Evolutionary conservation across 805 yeast species (phyloP).

Genomic region (Naumovozyma castellii): DNA sequence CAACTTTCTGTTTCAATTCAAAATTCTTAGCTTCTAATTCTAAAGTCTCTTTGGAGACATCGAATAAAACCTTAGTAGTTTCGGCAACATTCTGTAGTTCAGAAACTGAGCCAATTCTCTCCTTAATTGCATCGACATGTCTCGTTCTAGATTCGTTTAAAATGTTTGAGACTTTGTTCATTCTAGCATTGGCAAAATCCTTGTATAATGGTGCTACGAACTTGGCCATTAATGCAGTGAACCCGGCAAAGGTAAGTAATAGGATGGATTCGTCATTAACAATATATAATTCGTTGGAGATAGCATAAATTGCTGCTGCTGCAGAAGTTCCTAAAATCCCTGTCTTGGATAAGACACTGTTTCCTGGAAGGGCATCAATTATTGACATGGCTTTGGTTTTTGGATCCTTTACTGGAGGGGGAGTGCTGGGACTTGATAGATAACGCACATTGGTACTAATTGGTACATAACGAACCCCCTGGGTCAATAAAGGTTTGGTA

Average conservation of each 20-base stretch:
- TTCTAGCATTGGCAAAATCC: constrained; percentile 84
- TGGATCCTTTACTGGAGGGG: constrained; percentile 79
- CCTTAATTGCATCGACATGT: constrained; percentile 88
- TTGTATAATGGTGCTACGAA: constrained; percentile 89
- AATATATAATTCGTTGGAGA: constrained; percentile 86
- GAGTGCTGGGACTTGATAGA: constrained; percentile 40
- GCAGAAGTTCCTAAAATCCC: constrained; percentile 91
- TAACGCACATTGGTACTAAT: constrained; percentile 47
- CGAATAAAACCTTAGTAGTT: constrained; percentile 85
- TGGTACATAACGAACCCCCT: constrained; percentile 21
- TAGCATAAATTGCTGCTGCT: constrained; percentile 89
- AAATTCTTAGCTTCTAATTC: constrained; percentile 89
- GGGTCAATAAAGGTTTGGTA: constrained; percentile 17
- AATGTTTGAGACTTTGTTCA: constrained; percentile 68
- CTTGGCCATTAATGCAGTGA: constrained; percentile 69
- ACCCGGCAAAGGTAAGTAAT: constrained; percentile 69
- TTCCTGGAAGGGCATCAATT: constrained; percentile 90
- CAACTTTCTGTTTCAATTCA: constrained; percentile 85
- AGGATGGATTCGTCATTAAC: constrained; percentile 90
- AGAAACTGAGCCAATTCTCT: constrained; percentile 79
- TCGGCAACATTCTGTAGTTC: constrained; percentile 85
- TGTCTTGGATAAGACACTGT: constrained; percentile 77
- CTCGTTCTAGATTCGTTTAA: constrained; percentile 80
- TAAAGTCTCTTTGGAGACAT: constrained; percentile 93
- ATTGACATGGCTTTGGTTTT: constrained; percentile 83